Percentiles rank a stretch among this genome's conserved stretches.
Conservation (phyloP, 805 yeast genomes). For the Gaillardinia entomophila region DNA sequence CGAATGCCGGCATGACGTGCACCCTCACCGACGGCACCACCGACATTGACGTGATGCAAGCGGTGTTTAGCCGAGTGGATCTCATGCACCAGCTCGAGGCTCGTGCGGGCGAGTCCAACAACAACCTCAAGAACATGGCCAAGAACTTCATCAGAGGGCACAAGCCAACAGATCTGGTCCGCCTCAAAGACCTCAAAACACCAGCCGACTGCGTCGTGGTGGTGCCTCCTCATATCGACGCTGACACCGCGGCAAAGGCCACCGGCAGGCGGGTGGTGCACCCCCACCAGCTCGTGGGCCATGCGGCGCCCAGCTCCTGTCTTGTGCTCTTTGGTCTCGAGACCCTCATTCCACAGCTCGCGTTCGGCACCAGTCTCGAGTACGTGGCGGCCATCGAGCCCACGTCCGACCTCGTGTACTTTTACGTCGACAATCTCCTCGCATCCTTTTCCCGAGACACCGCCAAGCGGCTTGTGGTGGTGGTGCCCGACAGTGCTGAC, state of each 20-base stretch:
- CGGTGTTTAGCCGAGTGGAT: constrained; percentile 3
- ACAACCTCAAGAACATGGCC: constrained; percentile 9
- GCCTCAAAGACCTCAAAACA: neutral
- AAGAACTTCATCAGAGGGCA: constrained; percentile 8
- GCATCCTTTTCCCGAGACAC: constrained; percentile 14
- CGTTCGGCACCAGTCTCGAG: constrained; percentile 4
- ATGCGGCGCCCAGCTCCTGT: too few relatives aligned
- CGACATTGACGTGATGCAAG: constrained; percentile 4
- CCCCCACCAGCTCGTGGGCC: constrained; percentile 11
- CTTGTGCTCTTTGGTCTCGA: constrained; percentile 14
- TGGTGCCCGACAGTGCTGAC: neutral
- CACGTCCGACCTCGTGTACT: constrained; percentile 10
- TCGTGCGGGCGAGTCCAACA: constrained; percentile 4
- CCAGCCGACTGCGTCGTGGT: neutral
- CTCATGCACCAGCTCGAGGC: constrained; percentile 4
- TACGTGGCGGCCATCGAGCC: constrained; percentile 14
- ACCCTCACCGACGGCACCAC: constrained; percentile 1
- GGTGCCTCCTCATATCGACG: neutral
- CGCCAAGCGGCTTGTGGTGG: neutral
- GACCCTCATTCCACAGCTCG: constrained; percentile 15
- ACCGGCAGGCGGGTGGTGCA: constrained; percentile 4
- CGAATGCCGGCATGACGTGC: neutral
- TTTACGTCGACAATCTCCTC: constrained; percentile 11
- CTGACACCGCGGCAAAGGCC: neutral
- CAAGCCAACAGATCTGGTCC: neutral